A percentile compares a stretch with the other conserved stretches of the same genome.
These are phyloP conservation scores for Zoysia pacifica DNA, from an alignment of 176 grass and related monocot genomes.

Conservation along the genomic window DNA sequence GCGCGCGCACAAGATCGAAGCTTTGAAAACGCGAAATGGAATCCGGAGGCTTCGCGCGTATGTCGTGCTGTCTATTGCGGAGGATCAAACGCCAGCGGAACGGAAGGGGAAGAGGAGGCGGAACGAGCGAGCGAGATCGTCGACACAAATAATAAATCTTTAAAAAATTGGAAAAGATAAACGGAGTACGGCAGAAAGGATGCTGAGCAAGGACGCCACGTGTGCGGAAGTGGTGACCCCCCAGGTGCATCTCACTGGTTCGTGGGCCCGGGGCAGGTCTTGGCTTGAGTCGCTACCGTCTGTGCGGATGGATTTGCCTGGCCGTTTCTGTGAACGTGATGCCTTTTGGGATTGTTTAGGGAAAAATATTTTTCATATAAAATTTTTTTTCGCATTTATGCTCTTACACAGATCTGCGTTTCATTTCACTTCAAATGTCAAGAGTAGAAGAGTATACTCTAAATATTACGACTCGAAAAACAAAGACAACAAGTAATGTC, in stretches of 20 bases:
- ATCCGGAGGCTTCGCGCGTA: not conserved
- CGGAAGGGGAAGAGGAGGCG: constrained; percentile 11
- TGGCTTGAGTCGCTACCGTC: not conserved
- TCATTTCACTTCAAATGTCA: not conserved
- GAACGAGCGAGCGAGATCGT: constrained; percentile 30
- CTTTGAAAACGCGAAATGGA: not conserved
- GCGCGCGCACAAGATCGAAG: constrained; percentile 30
- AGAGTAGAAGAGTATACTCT: not conserved
- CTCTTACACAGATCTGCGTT: not conserved
- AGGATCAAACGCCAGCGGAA: constrained; percentile 35
- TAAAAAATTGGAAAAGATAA: not conserved
- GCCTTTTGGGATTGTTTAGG: not conserved
- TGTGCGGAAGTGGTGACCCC: not conserved
- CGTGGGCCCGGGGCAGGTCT: not conserved
- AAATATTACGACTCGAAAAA: not conserved
- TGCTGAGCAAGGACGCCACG: not conserved
- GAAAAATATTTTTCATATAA: not conserved
- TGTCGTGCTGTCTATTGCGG: constrained; percentile 30
- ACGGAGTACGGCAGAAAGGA: constrained; percentile 11
- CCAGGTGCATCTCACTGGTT: not conserved
- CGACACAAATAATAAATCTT: constrained; percentile 33
- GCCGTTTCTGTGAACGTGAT: constrained; percentile 14
- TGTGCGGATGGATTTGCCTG: not conserved
- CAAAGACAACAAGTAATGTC: not conserved
- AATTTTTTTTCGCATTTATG: not conserved